These are phyloP conservation scores for Austroboletus eburneus DNA, from an alignment of 768 basidiomycete species.

Conservation along the genomic window DNA sequence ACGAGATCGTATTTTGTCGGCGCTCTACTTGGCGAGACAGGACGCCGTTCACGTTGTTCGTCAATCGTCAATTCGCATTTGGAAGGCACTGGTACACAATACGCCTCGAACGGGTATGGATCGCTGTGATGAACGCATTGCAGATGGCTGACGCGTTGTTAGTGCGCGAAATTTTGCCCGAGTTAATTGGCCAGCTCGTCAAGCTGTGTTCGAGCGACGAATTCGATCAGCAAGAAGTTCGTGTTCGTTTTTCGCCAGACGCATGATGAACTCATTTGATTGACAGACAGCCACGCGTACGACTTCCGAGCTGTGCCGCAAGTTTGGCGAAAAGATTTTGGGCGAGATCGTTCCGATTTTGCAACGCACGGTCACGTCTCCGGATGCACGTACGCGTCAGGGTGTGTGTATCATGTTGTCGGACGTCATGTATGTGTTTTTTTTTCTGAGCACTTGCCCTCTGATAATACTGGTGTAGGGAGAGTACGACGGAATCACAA, in stretches of 20 bases:
- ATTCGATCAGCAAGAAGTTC: slow-evolving; percentile 86
- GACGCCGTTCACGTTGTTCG: slow-evolving; percentile 88
- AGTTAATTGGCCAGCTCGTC: slow-evolving; percentile 76
- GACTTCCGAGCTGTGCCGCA: slow-evolving; percentile 84
- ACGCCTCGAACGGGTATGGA: slow-evolving; percentile 80
- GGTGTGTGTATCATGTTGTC: slow-evolving; percentile 86
- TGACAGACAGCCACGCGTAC: slow-evolving; percentile 77
- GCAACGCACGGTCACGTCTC: slow-evolving; percentile 58
- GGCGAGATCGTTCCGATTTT: slow-evolving; percentile 80
- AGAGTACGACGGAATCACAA: slow-evolving; percentile 78
- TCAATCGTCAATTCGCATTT: slow-evolving; percentile 89
- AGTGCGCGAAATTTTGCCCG: slow-evolving; percentile 89
- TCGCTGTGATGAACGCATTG: too few species aligned
- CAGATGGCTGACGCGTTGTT: slow-evolving; percentile 4
- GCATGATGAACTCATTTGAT: too few species aligned
- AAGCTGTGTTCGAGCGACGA: slow-evolving; percentile 73
- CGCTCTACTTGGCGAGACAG: slow-evolving; percentile 89
- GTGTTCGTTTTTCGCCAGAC: neutral
- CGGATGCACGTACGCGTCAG: slow-evolving; percentile 63
- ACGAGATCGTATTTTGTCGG: slow-evolving; percentile 86
- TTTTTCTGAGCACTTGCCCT: neutral
- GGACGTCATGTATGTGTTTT: slow-evolving; percentile 71
- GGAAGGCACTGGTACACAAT: slow-evolving; percentile 97
- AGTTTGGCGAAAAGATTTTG: slow-evolving; percentile 90
- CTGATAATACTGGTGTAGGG: slow-evolving; percentile 42